Base-by-base conservation (phyloP, 2,329 filamentous ascomycete species). In the Nannizzia gypsea region DNA sequence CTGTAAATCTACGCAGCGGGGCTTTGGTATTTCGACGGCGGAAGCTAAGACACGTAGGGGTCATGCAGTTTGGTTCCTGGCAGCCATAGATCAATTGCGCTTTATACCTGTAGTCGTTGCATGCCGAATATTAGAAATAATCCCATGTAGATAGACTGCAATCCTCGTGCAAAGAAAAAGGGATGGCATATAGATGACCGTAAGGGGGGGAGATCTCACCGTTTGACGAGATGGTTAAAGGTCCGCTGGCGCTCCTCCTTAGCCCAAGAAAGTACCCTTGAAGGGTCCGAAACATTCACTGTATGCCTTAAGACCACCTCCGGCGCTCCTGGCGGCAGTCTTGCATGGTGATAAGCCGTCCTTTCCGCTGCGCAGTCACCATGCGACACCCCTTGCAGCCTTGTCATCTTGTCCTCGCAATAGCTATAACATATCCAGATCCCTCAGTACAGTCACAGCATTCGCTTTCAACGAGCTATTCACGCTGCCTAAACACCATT, bases 1-100 rank as follows among this genome's bases (percentile, higher is more conserved):
- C 81, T 60, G 87, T 95, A 67, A 91, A 93, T 67, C 86, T 82
- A 62, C 89, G 85, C 66, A 90, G 81, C 1, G 89, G 89, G 0
- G 81, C 81, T 64, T 83, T 83, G 36, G 83, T 81, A 44, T 85
- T 75, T 64, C 87, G 82, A 71, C 82, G 87, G 59, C 88, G 84
- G 70, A 83, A 90, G 63, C 85, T 90, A 68, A 92, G 87, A 74
- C 90, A 96, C 13, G 89, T 92, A 13, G 89, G 75, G 1, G 85
- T 92, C 38, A 78, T 78, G 73, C 90, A 96, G 57, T 79, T 77
- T 58, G 79, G 76, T 64, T 81, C 82, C 63, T 83, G 83, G 70
- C 90, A 96, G 64, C 90, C 90, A 64, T 88, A 81, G 60, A 90
- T 83, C n/a, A 96, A 82, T 73, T 96, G 90, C 36, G 82, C 78